Conservation (phyloP, 495 filamentous ascomycete species). For the Penicillium ochrochloron region DNA sequence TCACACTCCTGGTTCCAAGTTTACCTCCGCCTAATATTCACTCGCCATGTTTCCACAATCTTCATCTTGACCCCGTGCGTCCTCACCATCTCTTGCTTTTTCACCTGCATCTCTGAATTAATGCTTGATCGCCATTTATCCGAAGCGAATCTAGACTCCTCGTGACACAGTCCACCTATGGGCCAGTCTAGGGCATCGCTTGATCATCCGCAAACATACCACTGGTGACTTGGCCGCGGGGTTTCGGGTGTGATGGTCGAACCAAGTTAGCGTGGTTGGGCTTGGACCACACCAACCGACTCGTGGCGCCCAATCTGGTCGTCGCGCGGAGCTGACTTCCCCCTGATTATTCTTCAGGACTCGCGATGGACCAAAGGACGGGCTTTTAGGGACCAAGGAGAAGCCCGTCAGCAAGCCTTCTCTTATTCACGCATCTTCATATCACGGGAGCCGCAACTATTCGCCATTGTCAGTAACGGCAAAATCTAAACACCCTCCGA, state of each 20-base stretch:
- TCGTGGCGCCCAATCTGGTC: conserved; percentile 16
- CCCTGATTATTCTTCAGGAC: background rate
- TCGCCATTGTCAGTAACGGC: background rate
- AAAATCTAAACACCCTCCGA: background rate
- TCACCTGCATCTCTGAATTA: background rate
- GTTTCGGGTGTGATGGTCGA: conserved; percentile 11
- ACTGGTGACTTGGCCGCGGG: background rate
- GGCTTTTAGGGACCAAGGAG: background rate
- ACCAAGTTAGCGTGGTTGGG: conserved; percentile 9
- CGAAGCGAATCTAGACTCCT: background rate
- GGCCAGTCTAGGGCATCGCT: background rate
- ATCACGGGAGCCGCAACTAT: background rate
- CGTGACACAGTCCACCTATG: background rate
- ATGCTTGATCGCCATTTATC: conserved; percentile 2
- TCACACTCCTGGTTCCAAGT: background rate
- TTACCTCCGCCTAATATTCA: no score
- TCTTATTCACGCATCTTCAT: background rate
- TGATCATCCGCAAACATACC: background rate
- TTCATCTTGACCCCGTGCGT: background rate
- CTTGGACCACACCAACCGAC: background rate
- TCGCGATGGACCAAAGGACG: background rate
- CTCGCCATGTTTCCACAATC: background rate
- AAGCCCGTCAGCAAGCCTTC: background rate
- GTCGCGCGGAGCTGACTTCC: background rate
- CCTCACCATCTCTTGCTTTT: background rate